Conservation (phyloP, 768 basidiomycete species). For the Flagelloscypha sp. region DNA sequence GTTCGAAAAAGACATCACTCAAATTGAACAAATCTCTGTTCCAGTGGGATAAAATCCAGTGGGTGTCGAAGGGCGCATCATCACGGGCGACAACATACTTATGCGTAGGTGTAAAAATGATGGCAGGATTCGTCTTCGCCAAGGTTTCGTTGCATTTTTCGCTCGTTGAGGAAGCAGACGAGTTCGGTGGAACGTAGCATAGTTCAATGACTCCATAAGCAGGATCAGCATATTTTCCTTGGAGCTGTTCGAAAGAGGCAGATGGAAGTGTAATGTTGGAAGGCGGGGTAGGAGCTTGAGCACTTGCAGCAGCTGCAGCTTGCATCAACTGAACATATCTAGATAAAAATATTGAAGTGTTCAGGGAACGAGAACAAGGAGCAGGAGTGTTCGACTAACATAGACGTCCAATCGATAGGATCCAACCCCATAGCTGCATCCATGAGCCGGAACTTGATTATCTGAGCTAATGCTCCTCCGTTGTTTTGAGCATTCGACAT, state of each 20-base stretch:
- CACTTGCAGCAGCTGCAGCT: too few species aligned
- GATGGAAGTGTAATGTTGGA: conserved; percentile 5
- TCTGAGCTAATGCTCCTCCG: too few species aligned
- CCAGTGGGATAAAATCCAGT: conserved; percentile 18
- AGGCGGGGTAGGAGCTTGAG: conserved; percentile 8
- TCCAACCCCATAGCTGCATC: conserved; percentile 16
- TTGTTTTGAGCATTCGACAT: too few species aligned
- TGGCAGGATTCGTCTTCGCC: conserved; percentile 13
- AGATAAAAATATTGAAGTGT: too few species aligned
- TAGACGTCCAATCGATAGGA: conserved; percentile 17
- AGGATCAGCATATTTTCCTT: conserved; percentile 8
- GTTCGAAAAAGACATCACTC: too few species aligned
- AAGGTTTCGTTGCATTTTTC: conserved; percentile 2
- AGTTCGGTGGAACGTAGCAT: conserved; percentile 6
- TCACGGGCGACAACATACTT: too few species aligned
- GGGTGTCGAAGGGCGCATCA: conserved; percentile 17
- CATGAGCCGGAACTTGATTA: conserved; percentile 18
- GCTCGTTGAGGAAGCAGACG: conserved; percentile 5
- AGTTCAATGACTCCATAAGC: conserved; percentile 9
- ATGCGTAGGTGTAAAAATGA: conserved; percentile 7
- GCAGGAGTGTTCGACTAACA: too few species aligned
- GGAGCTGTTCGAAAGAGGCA: conserved; percentile 3
- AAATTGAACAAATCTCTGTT: conserved; percentile 17
- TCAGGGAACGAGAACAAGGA: too few species aligned
- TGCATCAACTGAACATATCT: too few species aligned